A percentile compares a stretch with the other conserved stretches of the same genome.
These are phyloP conservation scores for Pythium oligandrum DNA, from an alignment of 352 stramenopile species.

Conservation along the genomic window DNA sequence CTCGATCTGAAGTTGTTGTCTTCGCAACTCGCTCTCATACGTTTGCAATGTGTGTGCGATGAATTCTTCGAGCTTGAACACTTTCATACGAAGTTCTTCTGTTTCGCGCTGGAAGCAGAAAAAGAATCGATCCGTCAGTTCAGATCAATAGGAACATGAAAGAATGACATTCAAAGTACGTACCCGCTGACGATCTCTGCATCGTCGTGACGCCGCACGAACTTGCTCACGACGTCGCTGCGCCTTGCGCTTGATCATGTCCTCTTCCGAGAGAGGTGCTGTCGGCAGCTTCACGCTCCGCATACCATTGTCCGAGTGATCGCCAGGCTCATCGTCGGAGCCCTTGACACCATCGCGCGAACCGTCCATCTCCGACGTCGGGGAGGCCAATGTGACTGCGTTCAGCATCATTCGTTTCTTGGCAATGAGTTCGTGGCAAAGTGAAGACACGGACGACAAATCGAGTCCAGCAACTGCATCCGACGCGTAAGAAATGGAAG, in stretches of 20 bases:
- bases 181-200: constrained; percentile 51
- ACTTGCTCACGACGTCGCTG: constrained; percentile 60
- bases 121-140: no score
- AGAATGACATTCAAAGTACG: constrained; percentile 3
- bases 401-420: constrained; percentile 46
- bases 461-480: constrained; percentile 10
- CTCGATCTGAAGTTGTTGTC: constrained; percentile 40
- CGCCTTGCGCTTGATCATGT: constrained; percentile 53
- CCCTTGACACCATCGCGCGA: constrained; percentile 7
- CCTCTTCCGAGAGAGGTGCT: constrained; percentile 37
- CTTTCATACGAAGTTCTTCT: constrained; percentile 60
- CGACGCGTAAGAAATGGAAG: neutral
- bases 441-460: constrained; percentile 21
- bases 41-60: constrained; percentile 52
- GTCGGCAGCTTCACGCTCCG: constrained; percentile 7
- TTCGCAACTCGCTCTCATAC: constrained; percentile 45
- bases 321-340: constrained; percentile 22
- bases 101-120: constrained; percentile 37
- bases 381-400: constrained; percentile 4
- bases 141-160: no score
- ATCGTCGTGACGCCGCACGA: constrained; percentile 47
- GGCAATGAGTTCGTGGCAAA: constrained; percentile 31
- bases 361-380: constrained; percentile 5
- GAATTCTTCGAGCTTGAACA: constrained; percentile 67
- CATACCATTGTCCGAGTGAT: constrained; percentile 13